Evolutionary conservation across 352 stramenopile genomes (phyloP), one percentile per base, ranked within the genome.

Genomic region (Globisporangium nodosum): DNA sequence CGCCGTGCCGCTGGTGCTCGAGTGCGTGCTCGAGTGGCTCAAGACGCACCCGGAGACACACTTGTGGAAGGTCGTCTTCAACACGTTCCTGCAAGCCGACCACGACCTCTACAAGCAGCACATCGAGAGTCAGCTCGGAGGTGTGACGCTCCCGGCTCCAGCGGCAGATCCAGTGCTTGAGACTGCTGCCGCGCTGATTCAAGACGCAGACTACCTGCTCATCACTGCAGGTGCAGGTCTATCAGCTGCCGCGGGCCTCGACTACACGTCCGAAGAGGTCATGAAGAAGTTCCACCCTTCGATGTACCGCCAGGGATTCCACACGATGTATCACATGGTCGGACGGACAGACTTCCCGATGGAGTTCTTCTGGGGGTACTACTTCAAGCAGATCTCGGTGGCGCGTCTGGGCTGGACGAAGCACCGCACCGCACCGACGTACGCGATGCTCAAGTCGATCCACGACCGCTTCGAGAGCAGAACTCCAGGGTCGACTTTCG

Each of bases 261-360:
- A 90, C 64, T 92, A 92, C 65, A 87, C 73, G 0, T 88, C 81
- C 0, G 61, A 74, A 35, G 63, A 66, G 40, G 77, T 88, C 30
- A 89, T 92, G 69, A 48, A 73, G 8, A 81, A 79, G 57, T 78
- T 81, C 60, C 81, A 90, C 54, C 66, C 76, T 0, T 67, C 54
- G 5, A 69, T 89, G 24, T 61, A 55, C 13, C 72, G 74, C 35
- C 81, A 66, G n/a, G 73, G 68, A 2, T 75, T 86, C 37, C 66
- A 59, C 3, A 90, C 62, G 12, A 74, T 84, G 68, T 90, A 92
- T 57, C 68, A 71, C 57, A 68, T 64, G 40, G 84, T 92, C 51
- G 81, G 77, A 11, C 75, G 73, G 51, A 65, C 60, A 30, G 57
- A 82, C n/a, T 80, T 80, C 63, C 58, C 70, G 5, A 53, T 60